phyloP scores from a whole-genome alignment of 2,329 filamentous ascomycete genomes.

The Trichoderma sp. region DNA sequence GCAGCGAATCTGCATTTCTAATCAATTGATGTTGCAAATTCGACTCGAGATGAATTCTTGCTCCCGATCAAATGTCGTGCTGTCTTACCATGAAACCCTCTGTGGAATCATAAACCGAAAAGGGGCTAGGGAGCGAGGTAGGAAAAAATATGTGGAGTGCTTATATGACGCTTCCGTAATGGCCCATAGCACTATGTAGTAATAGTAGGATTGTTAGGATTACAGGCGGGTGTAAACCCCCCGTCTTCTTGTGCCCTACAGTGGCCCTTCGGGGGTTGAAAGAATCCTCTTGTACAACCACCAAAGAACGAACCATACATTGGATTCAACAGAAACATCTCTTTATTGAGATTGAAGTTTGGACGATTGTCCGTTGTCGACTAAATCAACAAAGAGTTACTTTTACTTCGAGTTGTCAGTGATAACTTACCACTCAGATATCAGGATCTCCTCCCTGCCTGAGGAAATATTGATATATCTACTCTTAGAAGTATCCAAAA shows the following conservation, averaged over 20 bases:
- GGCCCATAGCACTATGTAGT: neutral
- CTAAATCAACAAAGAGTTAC: neutral
- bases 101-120: neutral
- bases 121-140: neutral
- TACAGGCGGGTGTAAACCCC: neutral
- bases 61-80: neutral
- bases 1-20: neutral
- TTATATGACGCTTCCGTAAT: neutral
- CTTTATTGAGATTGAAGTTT: neutral
- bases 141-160: neutral
- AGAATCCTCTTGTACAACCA: neutral
- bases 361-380: neutral
- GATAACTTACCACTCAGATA: neutral
- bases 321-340: neutral
- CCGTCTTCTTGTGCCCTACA: neutral
- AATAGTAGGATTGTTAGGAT: neutral
- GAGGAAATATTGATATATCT: neutral
- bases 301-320: neutral
- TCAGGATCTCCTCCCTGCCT: rapidly evolving
- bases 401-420: neutral
- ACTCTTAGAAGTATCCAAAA: neutral
- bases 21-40: neutral
- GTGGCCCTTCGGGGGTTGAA: neutral
- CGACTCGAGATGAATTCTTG: neutral
- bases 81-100: neutral